Base-by-base conservation (phyloP, 257 asterid genomes). In the Gentiana macrophylla region DNA sequence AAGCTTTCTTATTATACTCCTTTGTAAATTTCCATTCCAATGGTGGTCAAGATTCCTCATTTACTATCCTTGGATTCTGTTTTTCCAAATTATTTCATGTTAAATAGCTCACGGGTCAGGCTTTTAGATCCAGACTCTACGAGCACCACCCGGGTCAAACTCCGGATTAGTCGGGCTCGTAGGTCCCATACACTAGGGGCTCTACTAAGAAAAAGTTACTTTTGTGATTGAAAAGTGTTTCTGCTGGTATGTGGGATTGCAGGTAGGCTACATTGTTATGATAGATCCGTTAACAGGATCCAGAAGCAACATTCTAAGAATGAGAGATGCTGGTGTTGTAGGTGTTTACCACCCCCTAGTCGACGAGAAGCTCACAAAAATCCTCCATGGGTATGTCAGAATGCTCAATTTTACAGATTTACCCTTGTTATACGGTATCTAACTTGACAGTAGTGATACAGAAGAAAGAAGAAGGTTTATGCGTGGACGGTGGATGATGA, bases 221-320 rank as follows among this genome's bases (percentile, higher is more conserved):
- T 24, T 24, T n/a, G 12, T 36, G 53, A 48, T 41, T 58, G 49
- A 46, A 41, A 24, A 13, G 52, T 44, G 50, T 34, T 24, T 24
- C 24, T 24, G 24, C 35, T 56, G 53, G n/a, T 51, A 61, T 57
- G 61, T 4, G 8, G n/a, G 34, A 9, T 53, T 38, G 75, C 70
- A 91, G 98, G 97, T 84, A 43, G 98, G 98, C 12, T 87, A 91
- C 77, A 87, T 87, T 35, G 95, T 91, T 60, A 84, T 91, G 98
- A 75, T 72, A 44, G 93, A 84, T 59, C 87, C 75, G 8, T 54
- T 84, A 34, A 79, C 80, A 43, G 88, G 94, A 61, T 75, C 62
- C 53, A 75, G 90, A 70, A 79, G 66, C 54, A 63, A 72, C n/a
- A 44, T 83, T 59, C 65, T 91, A 78, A 80, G 98, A 72, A 83